Evolutionary conservation across 1,139 yeast genomes (phyloP), one percentile per base, ranked within the genome.

Genomic region (Yamadazyma diospyri): DNA sequence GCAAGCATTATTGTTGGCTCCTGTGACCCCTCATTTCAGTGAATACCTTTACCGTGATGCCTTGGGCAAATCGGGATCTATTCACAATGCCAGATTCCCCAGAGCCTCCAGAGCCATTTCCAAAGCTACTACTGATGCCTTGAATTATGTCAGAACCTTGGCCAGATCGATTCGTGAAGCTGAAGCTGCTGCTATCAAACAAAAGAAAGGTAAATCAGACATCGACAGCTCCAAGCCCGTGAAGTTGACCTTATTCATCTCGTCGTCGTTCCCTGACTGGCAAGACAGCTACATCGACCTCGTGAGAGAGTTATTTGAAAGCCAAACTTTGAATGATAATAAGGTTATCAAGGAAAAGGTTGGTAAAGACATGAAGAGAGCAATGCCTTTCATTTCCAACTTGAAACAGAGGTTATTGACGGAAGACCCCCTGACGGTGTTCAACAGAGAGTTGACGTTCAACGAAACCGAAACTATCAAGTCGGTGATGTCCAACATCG

Each of bases 21-120:
- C 99, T 41, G 71, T 92, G 51, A 94, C 97, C 33, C 97, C 98
- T 31, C 99, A 92, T 61, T 88, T 92, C 61, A 79, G 94, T 45
- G 98, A 92, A 50, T 86, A 78, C 63, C 67, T 92, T 40, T 88
- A 87, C 76, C 76, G 82, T 54, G 97, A 89, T 45, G 71, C 88
- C 32, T 70, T 94, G 43, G 78, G 79, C 32, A 63, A 76, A 39
- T 50, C 59, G 16, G 69, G 66, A 2, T 72, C 89, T 29, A 78
- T 88, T 32, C 95, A 89, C 57, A 67, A 66, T 45, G 83, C 94
- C 20, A 53, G 43, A 32, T 92, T 92, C 82, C 98, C 98, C 42
- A 69, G 77, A 55, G 77, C 81, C 17, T 55, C 75, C 23, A 71
- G 73, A 43, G 84, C 86, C 26, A 72, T 84, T 39, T 81, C 85